These are phyloP conservation scores for Stagonosporopsis cucurbitacearum DNA, from an alignment of 2,329 filamentous ascomycete species.

Conservation along the genomic window DNA sequence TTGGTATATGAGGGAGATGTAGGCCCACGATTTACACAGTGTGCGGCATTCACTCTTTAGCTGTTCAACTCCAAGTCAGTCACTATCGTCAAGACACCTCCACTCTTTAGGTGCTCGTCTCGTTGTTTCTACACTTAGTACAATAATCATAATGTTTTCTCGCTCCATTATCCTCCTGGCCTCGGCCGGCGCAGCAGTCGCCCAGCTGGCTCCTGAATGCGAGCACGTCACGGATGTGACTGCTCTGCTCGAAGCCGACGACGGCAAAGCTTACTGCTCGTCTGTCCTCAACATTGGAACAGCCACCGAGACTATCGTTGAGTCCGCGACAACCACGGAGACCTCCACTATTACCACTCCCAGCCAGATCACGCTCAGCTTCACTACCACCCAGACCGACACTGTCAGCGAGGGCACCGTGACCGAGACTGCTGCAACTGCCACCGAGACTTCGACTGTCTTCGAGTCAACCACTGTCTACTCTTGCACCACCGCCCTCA, in stretches of 20 bases:
- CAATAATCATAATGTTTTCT: slow-evolving; percentile 19
- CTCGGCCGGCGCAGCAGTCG: slow-evolving; percentile 15
- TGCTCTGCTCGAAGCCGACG: slow-evolving; percentile 9
- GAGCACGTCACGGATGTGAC: slow-evolving; percentile 12
- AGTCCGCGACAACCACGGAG: slow-evolving; percentile 12
- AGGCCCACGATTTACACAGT: slow-evolving; percentile 1
- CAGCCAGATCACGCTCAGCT: slow-evolving; percentile 10
- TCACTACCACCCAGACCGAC: slow-evolving; percentile 10
- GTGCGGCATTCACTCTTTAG: slow-evolving; percentile 20
- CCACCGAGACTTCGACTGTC: slow-evolving; percentile 3
- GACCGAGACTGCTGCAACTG: slow-evolving; percentile 13
- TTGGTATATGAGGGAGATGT: slow-evolving; percentile 12
- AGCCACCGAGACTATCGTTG: slow-evolving; percentile 9
- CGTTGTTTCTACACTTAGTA: slow-evolving; percentile 8
- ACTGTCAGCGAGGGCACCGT: slow-evolving; percentile 9
- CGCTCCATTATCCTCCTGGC: slow-evolving; percentile 16
- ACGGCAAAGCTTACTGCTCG: slow-evolving; percentile 16
- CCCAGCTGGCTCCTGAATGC: slow-evolving; percentile 16
- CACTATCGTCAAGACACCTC: slow-evolving; percentile 13
- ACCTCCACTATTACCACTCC: slow-evolving; percentile 16
- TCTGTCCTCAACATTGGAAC: slow-evolving; percentile 14
- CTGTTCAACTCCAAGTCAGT: slow-evolving; percentile 19
- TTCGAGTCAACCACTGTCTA: slow-evolving; percentile 8
- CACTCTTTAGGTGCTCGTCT: slow-evolving; percentile 16
- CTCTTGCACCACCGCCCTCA: slow-evolving; percentile 10